These are phyloP conservation scores for Cudoniella acicularis DNA, from an alignment of 495 filamentous ascomycete species.

Conservation along the genomic window DNA sequence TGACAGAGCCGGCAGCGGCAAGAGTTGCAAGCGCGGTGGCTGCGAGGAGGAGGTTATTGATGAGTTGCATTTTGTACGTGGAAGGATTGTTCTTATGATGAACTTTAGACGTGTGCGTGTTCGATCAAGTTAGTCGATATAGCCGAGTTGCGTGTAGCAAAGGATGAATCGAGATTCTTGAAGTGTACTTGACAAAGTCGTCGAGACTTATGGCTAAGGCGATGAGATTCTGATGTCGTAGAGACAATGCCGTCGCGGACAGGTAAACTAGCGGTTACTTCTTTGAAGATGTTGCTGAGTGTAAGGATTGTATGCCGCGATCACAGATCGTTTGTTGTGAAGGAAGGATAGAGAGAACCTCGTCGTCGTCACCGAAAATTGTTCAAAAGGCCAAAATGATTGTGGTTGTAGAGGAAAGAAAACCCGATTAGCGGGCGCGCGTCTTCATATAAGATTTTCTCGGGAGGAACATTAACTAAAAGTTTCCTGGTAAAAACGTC, in stretches of 20 bases:
- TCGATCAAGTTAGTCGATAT: conserved; percentile 22
- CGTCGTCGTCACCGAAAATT: background rate
- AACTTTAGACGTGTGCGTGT: background rate
- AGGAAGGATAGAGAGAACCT: conserved; percentile 7
- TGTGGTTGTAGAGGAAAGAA: conserved; percentile 7
- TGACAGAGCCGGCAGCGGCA: conserved; percentile 37
- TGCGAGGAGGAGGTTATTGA: conserved; percentile 14
- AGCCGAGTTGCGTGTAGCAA: background rate
- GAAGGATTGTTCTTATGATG: conserved; percentile 13
- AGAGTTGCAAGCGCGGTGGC: conserved; percentile 30
- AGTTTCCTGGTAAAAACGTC: background rate
- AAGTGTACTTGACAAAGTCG: conserved; percentile 9
- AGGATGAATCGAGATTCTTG: conserved; percentile 5
- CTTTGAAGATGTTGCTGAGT: conserved; percentile 10
- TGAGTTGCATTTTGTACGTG: conserved; percentile 20
- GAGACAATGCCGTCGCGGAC: conserved; percentile 18
- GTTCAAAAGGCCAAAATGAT: conserved; percentile 11
- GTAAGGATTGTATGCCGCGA: conserved; percentile 15
- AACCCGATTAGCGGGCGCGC: background rate
- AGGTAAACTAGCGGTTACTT: conserved; percentile 9
- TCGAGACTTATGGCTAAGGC: conserved; percentile 1
- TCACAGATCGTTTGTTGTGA: conserved; percentile 18
- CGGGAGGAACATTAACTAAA: background rate
- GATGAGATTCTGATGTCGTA: conserved; percentile 9
- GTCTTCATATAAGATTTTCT: conserved; percentile 1